Base-by-base conservation (phyloP, 2,329 filamentous ascomycete genomes). In the Ophiostoma triangulosporum region DNA sequence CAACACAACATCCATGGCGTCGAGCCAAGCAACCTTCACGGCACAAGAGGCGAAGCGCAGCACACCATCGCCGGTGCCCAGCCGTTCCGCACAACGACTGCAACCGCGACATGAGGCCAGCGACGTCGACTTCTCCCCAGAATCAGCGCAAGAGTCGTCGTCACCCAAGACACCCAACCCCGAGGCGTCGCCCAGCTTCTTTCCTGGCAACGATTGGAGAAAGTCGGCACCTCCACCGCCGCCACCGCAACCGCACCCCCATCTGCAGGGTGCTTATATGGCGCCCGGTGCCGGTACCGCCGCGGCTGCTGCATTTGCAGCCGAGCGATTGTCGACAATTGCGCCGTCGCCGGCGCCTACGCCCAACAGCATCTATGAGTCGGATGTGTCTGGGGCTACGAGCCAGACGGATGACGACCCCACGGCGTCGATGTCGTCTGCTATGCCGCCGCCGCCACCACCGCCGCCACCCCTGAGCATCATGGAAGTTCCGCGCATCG, bases 401-500 rank as follows among this genome's bases (percentile, higher is more conserved):
- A 55, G 29, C 24, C 14, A 24, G 2, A 20, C 45, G 8, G 50
- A 54, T 14, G 51, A 50, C 24, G 48, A 17, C 11, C 20, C 27
- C 3, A 54, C 53, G 26, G 52, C 53, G 1, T 57, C 53, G 15
- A 52, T 54, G 17, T 50, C 2, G 71, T 58, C 57, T 15, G 48
- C 51, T 3, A 24, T 72, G 0, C 75, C 74, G 0, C 74, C 77
- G 0, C 73, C 77, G 1, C 77, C 88, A 1, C 88, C 87, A 0
- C 88, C 89, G 0, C 89, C 86, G 2, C 84, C 88, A 1, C 82
- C 85, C 1, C 78, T 88, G 8, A 77, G 81, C 60, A 71, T 82
- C 51, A 74, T 83, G 43, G 81, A 88, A 38, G 76, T 83, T 12
- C 91, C 91, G 0, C 80, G 87, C 57, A 89, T 97, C 17, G 91